Conservation (phyloP, 805 yeast genomes). For the Brettanomyces anomalus region DNA sequence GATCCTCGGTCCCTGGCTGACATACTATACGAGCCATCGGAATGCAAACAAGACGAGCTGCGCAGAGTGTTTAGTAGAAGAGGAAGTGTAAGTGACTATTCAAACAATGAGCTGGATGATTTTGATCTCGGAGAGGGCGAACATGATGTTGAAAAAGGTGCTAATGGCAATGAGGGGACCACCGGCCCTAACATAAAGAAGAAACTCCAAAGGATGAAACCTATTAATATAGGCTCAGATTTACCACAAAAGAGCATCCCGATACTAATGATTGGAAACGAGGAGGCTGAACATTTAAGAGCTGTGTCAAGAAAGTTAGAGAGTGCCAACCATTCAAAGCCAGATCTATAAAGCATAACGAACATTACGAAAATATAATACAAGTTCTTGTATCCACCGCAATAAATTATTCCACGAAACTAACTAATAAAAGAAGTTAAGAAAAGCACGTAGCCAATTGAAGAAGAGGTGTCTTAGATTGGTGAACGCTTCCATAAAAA, state of each 20-base stretch:
- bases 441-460: too few species aligned
- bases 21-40: slow-evolving; percentile 14
- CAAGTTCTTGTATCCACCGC: not conserved
- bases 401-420: not conserved
- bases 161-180: not conserved
- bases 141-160: not conserved
- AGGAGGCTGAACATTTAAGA: slow-evolving; percentile 20
- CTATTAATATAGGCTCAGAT: too few species aligned
- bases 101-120: not conserved
- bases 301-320: slow-evolving; percentile 3
- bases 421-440: too few species aligned
- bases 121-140: not conserved
- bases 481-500: too few species aligned
- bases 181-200: too few species aligned
- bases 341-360: not conserved
- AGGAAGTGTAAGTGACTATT: not conserved
- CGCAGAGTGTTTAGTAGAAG: slow-evolving; percentile 7
- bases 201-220: too few species aligned
- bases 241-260: slow-evolving; percentile 11
- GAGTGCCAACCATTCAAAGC: too few species aligned
- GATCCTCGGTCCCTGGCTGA: slow-evolving; percentile 24
- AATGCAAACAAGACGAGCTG: slow-evolving; percentile 1
- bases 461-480: too few species aligned
- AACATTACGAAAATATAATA: not conserved
- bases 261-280: slow-evolving; percentile 19